These are phyloP conservation scores for Aurifilum marmelostoma DNA, from an alignment of 2,329 filamentous ascomycete species.

Conservation along the genomic window DNA sequence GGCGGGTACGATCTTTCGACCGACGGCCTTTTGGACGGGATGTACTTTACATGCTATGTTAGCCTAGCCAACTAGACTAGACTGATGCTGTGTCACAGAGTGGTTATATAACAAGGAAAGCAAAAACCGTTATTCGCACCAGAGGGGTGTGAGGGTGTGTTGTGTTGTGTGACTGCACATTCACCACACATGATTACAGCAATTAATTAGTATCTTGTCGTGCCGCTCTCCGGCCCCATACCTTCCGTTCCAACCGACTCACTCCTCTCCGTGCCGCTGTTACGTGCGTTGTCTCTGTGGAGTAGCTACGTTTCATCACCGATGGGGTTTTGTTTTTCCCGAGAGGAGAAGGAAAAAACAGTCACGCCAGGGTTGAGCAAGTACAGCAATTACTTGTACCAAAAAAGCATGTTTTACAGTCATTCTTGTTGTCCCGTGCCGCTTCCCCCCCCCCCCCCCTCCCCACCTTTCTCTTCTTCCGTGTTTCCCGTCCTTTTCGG, in stretches of 20 bases:
- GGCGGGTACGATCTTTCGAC: not conserved
- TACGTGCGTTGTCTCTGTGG: not conserved
- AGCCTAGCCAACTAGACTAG: not conserved
- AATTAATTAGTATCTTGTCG: not conserved
- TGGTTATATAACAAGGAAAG: not conserved
- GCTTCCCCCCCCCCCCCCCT: too few relatives aligned
- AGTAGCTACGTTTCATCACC: not conserved
- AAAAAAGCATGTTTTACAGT: not conserved
- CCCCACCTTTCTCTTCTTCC: too few relatives aligned
- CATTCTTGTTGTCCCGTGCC: not conserved
- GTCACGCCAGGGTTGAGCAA: too few relatives aligned
- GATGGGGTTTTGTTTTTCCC: not conserved
- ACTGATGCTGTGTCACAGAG: not conserved
- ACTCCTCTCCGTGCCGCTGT: not conserved
- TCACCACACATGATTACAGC: too few relatives aligned
- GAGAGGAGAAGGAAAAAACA: not conserved
- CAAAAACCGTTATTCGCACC: not conserved
- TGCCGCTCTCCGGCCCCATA: too few relatives aligned
- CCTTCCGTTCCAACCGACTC: not conserved
- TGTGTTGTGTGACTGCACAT: not conserved
- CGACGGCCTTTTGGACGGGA: too few relatives aligned
- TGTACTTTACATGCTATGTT: not conserved
- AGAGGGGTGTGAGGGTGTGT: not conserved
- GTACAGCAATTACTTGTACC: too few relatives aligned
- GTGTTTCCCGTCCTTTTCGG: not conserved